Evolutionary conservation across 108 stramenopile species (phyloP).

Genomic region (Skeletonema marinoi): DNA sequence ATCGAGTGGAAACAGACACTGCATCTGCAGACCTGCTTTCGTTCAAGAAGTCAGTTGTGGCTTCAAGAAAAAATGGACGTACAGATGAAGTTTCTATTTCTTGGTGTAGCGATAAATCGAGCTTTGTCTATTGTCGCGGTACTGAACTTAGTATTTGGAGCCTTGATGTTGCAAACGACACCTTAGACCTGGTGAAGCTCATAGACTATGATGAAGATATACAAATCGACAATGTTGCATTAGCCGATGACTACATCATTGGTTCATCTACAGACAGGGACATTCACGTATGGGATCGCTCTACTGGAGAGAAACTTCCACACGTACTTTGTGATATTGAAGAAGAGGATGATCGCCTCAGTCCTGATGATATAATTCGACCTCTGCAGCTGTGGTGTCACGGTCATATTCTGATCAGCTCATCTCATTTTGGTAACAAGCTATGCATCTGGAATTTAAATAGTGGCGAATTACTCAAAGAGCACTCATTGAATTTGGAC

Average conservation of each 20-base stretch:
- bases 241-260: conserved; percentile 6
- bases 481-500: neutral
- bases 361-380: neutral
- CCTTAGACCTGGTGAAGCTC: no score
- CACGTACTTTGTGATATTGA: conserved; percentile 9
- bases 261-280: neutral
- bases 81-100: no score
- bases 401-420: conserved; percentile 6
- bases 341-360: conserved; percentile 1
- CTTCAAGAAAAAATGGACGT: no score
- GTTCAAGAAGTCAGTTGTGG: no score
- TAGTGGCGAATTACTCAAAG: neutral
- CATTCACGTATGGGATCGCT: conserved; percentile 12
- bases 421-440: conserved; percentile 2
- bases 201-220: neutral
- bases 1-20: neutral
- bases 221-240: neutral
- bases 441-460: conserved; percentile 8
- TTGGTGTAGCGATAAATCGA: neutral
- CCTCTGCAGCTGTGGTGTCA: neutral
- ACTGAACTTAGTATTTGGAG: neutral
- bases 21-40: no score
- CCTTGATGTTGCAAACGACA: neutral
- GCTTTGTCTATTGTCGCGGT: neutral
- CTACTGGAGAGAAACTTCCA: neutral